Evolutionary conservation across 306 rosid genomes (phyloP).

Genomic region (Spatholobus suberectus): DNA sequence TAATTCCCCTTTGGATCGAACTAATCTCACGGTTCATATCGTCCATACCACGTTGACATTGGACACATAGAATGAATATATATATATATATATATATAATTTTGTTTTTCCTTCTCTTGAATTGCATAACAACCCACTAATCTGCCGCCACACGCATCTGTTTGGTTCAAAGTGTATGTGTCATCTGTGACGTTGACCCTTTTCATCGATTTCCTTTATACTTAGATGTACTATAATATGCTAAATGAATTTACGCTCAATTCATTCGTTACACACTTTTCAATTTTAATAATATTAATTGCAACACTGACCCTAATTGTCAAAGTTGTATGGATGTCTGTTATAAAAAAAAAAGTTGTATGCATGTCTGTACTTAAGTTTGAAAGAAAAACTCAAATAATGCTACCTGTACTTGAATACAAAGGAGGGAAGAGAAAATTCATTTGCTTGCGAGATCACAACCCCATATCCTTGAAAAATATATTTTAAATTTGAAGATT

Average conservation of each 20-base stretch:
- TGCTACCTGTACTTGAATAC: neutral
- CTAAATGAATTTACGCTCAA: neutral
- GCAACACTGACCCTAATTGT: neutral
- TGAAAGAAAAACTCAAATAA: neutral
- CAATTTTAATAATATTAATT: neutral
- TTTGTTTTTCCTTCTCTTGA: neutral
- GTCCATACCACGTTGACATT: slow-evolving; percentile 45
- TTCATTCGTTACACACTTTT: neutral
- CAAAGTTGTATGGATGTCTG: neutral
- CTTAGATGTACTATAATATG: neutral
- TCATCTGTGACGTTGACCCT: slow-evolving; percentile 14
- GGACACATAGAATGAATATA: slow-evolving; percentile 17
- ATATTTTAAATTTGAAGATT: too few relatives aligned
- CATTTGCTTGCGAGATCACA: neutral
- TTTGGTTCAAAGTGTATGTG: neutral
- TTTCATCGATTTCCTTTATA: neutral
- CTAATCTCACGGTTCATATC: slow-evolving; percentile 14
- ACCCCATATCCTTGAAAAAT: neutral
- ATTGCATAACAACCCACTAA: slow-evolving; percentile 42
- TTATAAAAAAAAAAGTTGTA: slow-evolving; percentile 1
- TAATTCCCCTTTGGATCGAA: neutral
- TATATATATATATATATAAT: too few relatives aligned
- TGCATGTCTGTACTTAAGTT: slow-evolving; percentile 1
- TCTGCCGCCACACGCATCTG: slow-evolving; percentile 32
- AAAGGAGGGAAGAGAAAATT: neutral